Conservation (phyloP, 1,284 basidiomycete genomes). For the Stereum hirsutum region DNA sequence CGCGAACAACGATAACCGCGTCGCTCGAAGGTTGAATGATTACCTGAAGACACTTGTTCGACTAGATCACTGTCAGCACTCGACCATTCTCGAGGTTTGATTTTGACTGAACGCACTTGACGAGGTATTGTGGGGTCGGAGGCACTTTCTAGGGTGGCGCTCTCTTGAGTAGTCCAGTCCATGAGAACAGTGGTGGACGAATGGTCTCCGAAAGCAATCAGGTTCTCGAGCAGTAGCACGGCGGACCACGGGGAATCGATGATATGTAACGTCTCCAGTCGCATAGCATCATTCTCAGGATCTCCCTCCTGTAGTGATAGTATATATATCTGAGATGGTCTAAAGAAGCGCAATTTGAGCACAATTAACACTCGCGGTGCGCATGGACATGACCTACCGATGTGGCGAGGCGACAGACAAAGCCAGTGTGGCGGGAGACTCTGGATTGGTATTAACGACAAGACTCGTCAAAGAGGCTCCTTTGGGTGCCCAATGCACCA, state of each 20-base stretch:
- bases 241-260: not conserved
- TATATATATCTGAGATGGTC: not conserved
- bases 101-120: not conserved
- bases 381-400: not conserved
- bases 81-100: not conserved
- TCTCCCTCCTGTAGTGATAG: not conserved
- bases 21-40: not conserved
- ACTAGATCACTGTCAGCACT: not conserved
- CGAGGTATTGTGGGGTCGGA: not conserved
- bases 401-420: constrained; percentile 26
- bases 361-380: not conserved
- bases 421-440: constrained; percentile 36
- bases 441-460: constrained; percentile 34
- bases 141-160: not conserved
- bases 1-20: not conserved
- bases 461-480: constrained; percentile 21
- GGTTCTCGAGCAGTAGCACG: not conserved
- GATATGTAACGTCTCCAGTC: not conserved
- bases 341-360: not conserved
- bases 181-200: not conserved
- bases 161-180: not conserved
- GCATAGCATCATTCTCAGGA: too few relatives aligned
- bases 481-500: not conserved
- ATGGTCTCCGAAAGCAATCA: not conserved
- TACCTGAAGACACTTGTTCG: not conserved